phyloP scores from a whole-genome alignment of 176 grass and related monocot genomes.

The Tillandsia leiboldiana region DNA sequence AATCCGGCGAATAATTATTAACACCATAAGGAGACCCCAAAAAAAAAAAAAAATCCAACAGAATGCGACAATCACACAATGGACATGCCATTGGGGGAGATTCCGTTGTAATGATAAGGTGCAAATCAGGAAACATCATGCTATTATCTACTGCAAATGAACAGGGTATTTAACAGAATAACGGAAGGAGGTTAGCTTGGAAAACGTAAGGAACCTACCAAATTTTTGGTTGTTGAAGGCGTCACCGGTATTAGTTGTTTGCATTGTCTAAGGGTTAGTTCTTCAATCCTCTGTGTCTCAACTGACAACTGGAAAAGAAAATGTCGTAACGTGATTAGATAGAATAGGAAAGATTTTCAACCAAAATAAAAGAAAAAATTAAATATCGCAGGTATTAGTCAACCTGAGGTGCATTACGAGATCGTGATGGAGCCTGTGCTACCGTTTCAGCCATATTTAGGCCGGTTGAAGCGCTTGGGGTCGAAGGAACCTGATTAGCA shows the following conservation, averaged over 20 bases:
- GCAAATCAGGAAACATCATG: neutral
- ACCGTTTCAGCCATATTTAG: slow-evolving; percentile 45
- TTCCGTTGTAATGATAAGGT: neutral
- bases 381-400: neutral
- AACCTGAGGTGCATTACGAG: slow-evolving; percentile 32
- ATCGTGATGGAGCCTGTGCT: slow-evolving; percentile 27
- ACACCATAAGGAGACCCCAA: neutral
- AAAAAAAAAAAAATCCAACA: neutral
- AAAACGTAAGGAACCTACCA: slow-evolving; percentile 14
- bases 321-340: slow-evolving; percentile 1
- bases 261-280: slow-evolving; percentile 28
- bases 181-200: neutral
- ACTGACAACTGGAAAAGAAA: slow-evolving; percentile 20
- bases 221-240: slow-evolving; percentile 30
- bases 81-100: neutral
- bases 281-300: slow-evolving; percentile 39
- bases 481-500: slow-evolving; percentile 6
- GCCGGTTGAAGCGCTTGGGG: slow-evolving; percentile 8
- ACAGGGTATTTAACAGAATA: neutral
- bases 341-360: neutral
- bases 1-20: neutral
- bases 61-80: neutral
- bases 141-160: neutral
- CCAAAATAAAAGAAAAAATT: neutral
- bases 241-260: slow-evolving; percentile 43